phyloP scores from a whole-genome alignment of 805 yeast species.

The Barnettozyma californica region DNA sequence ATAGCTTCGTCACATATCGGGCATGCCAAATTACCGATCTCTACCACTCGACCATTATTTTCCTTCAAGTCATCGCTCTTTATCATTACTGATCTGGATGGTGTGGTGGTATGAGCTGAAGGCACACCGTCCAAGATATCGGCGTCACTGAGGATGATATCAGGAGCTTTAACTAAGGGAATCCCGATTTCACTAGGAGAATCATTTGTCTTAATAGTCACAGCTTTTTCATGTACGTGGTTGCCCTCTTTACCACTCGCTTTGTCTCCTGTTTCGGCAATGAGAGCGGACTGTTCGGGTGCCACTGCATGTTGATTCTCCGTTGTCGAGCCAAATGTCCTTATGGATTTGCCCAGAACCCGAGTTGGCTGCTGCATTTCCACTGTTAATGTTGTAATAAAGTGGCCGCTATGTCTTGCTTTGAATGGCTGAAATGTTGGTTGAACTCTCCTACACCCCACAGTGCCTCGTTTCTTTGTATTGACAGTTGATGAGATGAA shows the following conservation, averaged over 20 bases:
- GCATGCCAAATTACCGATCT: constrained; percentile 33
- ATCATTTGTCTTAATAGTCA: too few relatives aligned
- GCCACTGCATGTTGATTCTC: background rate
- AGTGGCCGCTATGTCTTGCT: too few relatives aligned
- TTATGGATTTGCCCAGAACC: constrained; percentile 2
- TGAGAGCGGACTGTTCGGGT: background rate
- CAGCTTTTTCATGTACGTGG: background rate
- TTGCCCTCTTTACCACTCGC: background rate
- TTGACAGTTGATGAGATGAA: background rate
- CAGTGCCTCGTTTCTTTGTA: background rate
- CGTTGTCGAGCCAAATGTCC: constrained; percentile 5
- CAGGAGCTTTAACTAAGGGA: constrained; percentile 6
- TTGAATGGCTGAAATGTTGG: too few relatives aligned
- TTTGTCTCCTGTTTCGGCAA: background rate
- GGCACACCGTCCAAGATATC: constrained; percentile 6
- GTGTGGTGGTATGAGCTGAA: background rate
- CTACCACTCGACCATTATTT: background rate
- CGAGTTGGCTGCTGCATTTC: background rate
- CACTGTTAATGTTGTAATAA: background rate
- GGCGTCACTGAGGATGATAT: constrained; percentile 11
- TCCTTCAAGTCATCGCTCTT: constrained; percentile 3
- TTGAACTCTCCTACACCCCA: background rate
- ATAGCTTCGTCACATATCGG: constrained; percentile 67
- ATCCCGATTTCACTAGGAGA: background rate
- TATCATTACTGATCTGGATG: background rate